These are phyloP conservation scores for Fomitopsis pinicola DNA, from an alignment of 1,284 basidiomycete genomes.

Conservation along the genomic window DNA sequence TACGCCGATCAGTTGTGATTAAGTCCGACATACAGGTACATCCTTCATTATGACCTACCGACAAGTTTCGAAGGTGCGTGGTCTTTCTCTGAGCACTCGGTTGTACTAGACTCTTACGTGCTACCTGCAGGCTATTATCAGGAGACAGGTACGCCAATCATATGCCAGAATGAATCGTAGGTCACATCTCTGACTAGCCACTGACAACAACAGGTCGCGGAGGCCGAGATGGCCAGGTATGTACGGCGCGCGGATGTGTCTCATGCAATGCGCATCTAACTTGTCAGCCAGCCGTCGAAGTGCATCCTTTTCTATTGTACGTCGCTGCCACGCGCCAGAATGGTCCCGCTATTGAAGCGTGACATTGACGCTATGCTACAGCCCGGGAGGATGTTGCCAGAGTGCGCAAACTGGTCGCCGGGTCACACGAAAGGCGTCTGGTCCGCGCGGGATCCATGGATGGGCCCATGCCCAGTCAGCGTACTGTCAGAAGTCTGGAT, in stretches of 20 bases:
- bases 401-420: slow-evolving; percentile 50
- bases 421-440: slow-evolving; percentile 41
- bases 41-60: slow-evolving; percentile 77
- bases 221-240: slow-evolving; percentile 77
- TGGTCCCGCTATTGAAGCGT: background rate
- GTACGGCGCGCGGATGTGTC: slow-evolving; percentile 13
- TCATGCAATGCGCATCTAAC: slow-evolving; percentile 1
- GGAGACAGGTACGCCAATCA: slow-evolving; percentile 59
- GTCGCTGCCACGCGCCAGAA: slow-evolving; percentile 16
- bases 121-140: slow-evolving; percentile 72
- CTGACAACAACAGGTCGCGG: slow-evolving; percentile 52
- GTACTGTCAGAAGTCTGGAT: slow-evolving; percentile 61
- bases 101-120: background rate
- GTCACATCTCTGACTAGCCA: background rate
- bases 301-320: slow-evolving; percentile 81
- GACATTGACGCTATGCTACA: slow-evolving; percentile 25
- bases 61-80: slow-evolving; percentile 76
- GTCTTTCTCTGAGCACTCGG: background rate
- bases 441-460: slow-evolving; percentile 36
- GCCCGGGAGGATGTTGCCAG: slow-evolving; percentile 72
- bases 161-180: background rate
- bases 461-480: slow-evolving; percentile 60
- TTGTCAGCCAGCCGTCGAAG: slow-evolving; percentile 58
- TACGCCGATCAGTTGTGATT: background rate
- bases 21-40: slow-evolving; percentile 41